Evolutionary conservation across 345 rosid species (phyloP).

Genomic region (Citrus trifoliata): DNA sequence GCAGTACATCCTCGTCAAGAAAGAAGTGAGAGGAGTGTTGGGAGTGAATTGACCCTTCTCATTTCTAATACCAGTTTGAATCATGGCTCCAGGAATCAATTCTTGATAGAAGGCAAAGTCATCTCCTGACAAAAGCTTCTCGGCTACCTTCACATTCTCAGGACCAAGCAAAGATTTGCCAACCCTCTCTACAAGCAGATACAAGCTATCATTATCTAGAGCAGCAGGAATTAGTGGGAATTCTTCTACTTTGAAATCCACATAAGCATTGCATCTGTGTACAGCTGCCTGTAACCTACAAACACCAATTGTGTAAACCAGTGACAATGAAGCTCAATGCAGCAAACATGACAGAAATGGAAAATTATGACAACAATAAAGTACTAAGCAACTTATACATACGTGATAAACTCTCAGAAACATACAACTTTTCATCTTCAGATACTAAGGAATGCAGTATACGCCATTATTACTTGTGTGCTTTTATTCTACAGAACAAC

Average conservation of each 20-base stretch:
- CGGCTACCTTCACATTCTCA: slow-evolving; percentile 39
- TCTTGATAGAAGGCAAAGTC: slow-evolving; percentile 84
- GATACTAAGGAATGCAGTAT: too few species aligned
- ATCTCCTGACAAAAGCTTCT: slow-evolving; percentile 70
- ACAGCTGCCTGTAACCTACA: slow-evolving; percentile 63
- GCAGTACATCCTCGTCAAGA: too few species aligned
- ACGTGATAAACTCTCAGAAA: too few species aligned
- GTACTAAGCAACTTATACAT: too few species aligned
- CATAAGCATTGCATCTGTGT: slow-evolving; percentile 50
- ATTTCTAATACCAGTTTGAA: slow-evolving; percentile 67
- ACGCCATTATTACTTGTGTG: background rate
- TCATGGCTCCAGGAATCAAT: slow-evolving; percentile 63
- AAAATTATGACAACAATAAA: too few species aligned
- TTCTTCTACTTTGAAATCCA: slow-evolving; percentile 42
- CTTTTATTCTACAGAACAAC: background rate
- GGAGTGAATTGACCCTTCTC: slow-evolving; percentile 57
- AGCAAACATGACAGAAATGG: too few species aligned
- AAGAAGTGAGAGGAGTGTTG: slow-evolving; percentile 38
- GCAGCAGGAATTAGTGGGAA: slow-evolving; percentile 58
- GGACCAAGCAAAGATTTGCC: slow-evolving; percentile 55
- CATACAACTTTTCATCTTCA: too few species aligned
- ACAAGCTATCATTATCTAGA: slow-evolving; percentile 53
- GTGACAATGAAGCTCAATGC: background rate
- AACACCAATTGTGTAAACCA: background rate
- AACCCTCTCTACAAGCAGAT: slow-evolving; percentile 45